Evolutionary conservation across 2,329 filamentous ascomycete genomes (phyloP), one percentile per base, ranked within the genome.

Genomic region (Purpureocillium takamizusanense): DNA sequence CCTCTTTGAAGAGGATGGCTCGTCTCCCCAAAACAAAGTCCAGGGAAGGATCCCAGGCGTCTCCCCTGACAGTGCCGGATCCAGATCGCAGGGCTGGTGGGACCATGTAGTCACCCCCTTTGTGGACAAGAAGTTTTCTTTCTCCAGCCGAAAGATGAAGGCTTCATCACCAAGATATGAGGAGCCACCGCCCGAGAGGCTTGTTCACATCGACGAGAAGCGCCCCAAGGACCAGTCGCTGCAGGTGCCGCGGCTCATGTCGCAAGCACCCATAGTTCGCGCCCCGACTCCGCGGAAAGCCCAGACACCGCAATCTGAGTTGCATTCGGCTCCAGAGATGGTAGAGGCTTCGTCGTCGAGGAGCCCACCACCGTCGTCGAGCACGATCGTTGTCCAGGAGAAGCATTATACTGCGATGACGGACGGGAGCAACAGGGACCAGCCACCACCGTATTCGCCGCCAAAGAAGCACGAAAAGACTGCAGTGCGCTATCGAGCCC

Each of bases 51-150:
- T 54, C 7, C 51, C 56, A 8, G 52, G 55, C 34, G 35, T 63
- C 46, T 59, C 63, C 31, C 57, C 68, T 33, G 57, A 68, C 35
- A 75, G 72, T 31, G 75, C 73, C 21, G 70, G 66, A 31, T 71
- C 74, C 10, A 70, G 69, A 39, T 81, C 80, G 18, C 69, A 71
- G 42, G 83, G 83, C 15, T 88, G 83, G 83, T 88, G 83, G 83
- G 84, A 86, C 50, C 71, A 84, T 46, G 76, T 88, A 39, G 80
- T 74, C 7, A 84, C 83, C 1, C 83, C 83, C 0, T 87, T 87
- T 50, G 50, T 60, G 13, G 66, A 72, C 51, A 69, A 48, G 50
- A 59, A 48, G 36, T 49, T 62, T 12, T 69, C 66, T 29, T 67
- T 71, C 16, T 61, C 65, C 34, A 62, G 60, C 34, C 59, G 60